Percentiles rank a stretch among this genome's conserved stretches.
These are phyloP conservation scores for Gamsiella multidivaricata DNA, from an alignment of 192 early-diverging fungal species.

Conservation along the genomic window DNA sequence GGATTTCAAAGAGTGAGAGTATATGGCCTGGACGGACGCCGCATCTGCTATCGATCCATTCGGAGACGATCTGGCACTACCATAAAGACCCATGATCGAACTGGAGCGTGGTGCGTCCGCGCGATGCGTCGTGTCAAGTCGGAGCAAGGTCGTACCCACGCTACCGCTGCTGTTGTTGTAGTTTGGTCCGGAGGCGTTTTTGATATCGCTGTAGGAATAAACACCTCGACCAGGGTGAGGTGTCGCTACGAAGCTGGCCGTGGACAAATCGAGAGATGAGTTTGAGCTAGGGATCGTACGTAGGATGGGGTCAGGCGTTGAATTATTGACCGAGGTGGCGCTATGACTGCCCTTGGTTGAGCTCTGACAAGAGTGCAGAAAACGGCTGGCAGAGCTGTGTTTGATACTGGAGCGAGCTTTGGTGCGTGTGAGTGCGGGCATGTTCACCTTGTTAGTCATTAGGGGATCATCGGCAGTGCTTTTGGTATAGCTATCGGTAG, in stretches of 20 bases:
- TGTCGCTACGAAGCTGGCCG: neutral
- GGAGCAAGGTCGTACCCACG: neutral
- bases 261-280: neutral
- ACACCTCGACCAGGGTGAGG: neutral
- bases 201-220: too few relatives aligned
- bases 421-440: slow-evolving; percentile 24
- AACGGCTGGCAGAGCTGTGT: neutral
- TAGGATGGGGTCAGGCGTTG: too few relatives aligned
- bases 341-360: neutral
- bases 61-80: slow-evolving; percentile 32
- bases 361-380: neutral
- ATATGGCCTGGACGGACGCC: slow-evolving; percentile 26
- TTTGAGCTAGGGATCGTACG: too few relatives aligned
- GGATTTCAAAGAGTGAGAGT: slow-evolving; percentile 25
- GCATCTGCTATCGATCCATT: slow-evolving; percentile 22
- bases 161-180: neutral
- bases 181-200: neutral
- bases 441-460: neutral
- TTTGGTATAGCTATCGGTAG: neutral
- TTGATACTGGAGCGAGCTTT: slow-evolving; percentile 24
- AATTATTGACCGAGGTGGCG: slow-evolving; percentile 2
- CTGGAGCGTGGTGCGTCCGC: slow-evolving; percentile 1
- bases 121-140: slow-evolving; percentile 9
- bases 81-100: slow-evolving; percentile 28
- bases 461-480: neutral